Evolutionary conservation across 352 stramenopile species (phyloP).

Genomic region (Pythium aquatile): DNA sequence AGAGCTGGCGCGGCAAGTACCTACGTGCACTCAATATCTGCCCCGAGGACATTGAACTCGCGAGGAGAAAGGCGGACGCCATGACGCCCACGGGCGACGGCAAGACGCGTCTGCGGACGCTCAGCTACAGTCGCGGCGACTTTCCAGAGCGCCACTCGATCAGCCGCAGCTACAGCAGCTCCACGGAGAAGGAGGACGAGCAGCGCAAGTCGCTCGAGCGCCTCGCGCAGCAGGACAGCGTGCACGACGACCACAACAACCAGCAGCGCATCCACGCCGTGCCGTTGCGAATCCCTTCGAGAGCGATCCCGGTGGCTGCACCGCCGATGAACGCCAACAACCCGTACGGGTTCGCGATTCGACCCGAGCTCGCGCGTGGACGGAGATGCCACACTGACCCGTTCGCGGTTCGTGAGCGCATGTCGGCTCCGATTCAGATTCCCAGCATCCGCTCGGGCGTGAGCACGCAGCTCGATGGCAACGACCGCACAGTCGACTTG

Average conservation of each 20-base stretch:
- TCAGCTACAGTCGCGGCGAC: conserved; percentile 20
- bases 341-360: conserved; percentile 31
- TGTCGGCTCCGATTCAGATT: conserved; percentile 69
- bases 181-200: conserved; percentile 26
- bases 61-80: conserved; percentile 19
- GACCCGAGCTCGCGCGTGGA: conserved; percentile 25
- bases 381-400: conserved; percentile 38
- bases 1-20: conserved; percentile 80
- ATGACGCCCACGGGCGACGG: neutral
- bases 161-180: conserved; percentile 31
- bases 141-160: conserved; percentile 10
- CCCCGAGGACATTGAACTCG: conserved; percentile 37
- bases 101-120: conserved; percentile 8
- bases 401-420: conserved; percentile 33
- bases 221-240: conserved; percentile 1
- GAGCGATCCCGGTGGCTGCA: neutral
- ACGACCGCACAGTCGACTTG: neutral
- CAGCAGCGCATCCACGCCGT: conserved; percentile 9
- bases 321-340: neutral
- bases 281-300: conserved; percentile 15
- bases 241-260: neutral
- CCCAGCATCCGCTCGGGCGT: conserved; percentile 25
- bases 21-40: conserved; percentile 76
- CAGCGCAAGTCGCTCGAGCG: conserved; percentile 27
- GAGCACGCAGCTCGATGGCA: conserved; percentile 17